Conservation (phyloP, 139 green algal species). For the Nannochloris sp. region DNA sequence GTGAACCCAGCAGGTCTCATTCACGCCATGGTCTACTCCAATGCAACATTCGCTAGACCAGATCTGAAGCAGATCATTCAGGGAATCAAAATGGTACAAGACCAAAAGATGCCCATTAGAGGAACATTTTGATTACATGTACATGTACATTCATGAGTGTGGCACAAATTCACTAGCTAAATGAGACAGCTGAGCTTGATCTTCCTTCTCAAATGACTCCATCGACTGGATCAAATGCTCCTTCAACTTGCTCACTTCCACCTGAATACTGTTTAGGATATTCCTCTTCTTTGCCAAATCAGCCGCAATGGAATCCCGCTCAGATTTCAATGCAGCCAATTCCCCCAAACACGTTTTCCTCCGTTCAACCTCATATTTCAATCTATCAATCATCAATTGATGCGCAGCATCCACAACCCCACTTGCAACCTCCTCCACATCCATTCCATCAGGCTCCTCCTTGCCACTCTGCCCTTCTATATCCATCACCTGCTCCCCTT, state of each 20-base stretch:
- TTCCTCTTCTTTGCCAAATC: constrained; percentile 27
- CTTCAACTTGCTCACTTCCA: constrained; percentile 19
- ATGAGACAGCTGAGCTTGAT: neutral
- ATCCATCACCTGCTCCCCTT: neutral
- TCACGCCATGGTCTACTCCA: constrained; percentile 43
- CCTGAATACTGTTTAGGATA: constrained; percentile 14
- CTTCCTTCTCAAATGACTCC: constrained; percentile 13
- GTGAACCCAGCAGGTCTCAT: constrained; percentile 44
- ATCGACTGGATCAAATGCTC: constrained; percentile 1
- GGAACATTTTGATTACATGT: constrained; percentile 21
- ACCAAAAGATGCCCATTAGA: constrained; percentile 29
- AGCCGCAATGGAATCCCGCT: constrained; percentile 19
- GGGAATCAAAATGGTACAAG: constrained; percentile 36
- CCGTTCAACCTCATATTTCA: constrained; percentile 20
- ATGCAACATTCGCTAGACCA: constrained; percentile 40
- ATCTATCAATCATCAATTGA: constrained; percentile 26
- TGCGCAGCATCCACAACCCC: constrained; percentile 11
- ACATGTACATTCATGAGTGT: constrained; percentile 3
- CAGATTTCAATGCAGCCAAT: constrained; percentile 21
- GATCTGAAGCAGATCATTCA: constrained; percentile 40
- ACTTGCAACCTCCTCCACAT: neutral
- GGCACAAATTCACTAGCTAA: neutral
- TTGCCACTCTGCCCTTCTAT: neutral
- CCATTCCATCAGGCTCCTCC: neutral
- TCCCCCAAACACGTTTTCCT: constrained; percentile 16